These are phyloP conservation scores for Scheffersomyces segobiensis DNA, from an alignment of 1,139 yeast species.

Conservation along the genomic window DNA sequence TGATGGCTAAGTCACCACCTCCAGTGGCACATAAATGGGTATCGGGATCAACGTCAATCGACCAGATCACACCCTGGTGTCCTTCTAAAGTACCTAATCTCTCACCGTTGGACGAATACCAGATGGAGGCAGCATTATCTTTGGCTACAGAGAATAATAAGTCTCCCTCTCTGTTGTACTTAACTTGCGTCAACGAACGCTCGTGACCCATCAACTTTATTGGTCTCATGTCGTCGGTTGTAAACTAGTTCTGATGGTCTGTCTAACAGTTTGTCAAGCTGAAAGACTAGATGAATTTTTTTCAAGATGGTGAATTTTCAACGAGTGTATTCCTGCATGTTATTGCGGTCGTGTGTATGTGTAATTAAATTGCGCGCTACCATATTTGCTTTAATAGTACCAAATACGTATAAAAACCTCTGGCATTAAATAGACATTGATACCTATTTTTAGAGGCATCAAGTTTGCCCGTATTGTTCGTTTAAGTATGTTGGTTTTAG, in stretches of 20 bases:
- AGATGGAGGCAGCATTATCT: constrained; percentile 83
- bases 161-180: constrained; percentile 94
- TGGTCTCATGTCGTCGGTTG: constrained; percentile 40
- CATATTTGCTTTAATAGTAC: too few species aligned
- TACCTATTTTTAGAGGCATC: not conserved
- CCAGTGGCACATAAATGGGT: constrained; percentile 80
- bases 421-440: not conserved
- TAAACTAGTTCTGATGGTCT: not conserved
- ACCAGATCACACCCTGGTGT: constrained; percentile 94
- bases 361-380: not conserved
- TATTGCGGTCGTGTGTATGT: not conserved
- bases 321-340: not conserved
- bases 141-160: constrained; percentile 89
- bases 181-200: constrained; percentile 88
- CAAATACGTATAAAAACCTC: not conserved
- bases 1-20: constrained; percentile 84
- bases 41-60: constrained; percentile 80
- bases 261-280: not conserved
- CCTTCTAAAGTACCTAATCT: constrained; percentile 87
- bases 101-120: constrained; percentile 97
- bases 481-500: not conserved
- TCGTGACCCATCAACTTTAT: constrained; percentile 74
- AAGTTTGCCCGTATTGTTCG: not conserved
- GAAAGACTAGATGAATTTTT: not conserved
- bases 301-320: not conserved